phyloP scores from a whole-genome alignment of 169 alveolate genomes.

The Eimeria brunetti region DNA sequence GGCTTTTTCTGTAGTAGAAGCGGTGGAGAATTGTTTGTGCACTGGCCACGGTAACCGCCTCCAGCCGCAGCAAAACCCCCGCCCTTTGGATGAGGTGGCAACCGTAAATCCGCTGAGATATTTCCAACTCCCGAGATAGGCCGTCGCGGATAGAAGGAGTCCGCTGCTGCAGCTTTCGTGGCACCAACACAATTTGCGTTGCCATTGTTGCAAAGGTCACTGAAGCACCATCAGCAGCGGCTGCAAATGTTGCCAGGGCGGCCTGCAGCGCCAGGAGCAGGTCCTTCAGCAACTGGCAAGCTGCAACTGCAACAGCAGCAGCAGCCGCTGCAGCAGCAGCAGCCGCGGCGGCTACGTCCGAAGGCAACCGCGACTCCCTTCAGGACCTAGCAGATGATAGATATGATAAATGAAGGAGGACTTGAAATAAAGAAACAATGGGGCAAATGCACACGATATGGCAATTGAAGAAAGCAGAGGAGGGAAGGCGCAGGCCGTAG shows the following conservation, averaged over 20 bases:
- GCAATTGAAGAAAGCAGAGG: not conserved
- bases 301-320: slow-evolving; percentile 7
- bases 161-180: slow-evolving; percentile 72
- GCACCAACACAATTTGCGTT: slow-evolving; percentile 71
- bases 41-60: slow-evolving; percentile 92
- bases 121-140: slow-evolving; percentile 80
- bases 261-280: not conserved
- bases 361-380: not conserved
- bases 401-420: not conserved
- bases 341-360: not conserved
- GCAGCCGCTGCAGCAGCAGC: slow-evolving; percentile 28
- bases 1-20: slow-evolving; percentile 90
- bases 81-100: slow-evolving; percentile 89
- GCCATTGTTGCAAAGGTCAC: slow-evolving; percentile 33
- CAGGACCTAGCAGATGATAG: not conserved
- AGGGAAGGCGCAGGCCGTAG: not conserved
- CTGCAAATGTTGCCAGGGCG: not conserved
- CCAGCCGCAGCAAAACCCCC: slow-evolving; percentile 90
- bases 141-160: slow-evolving; percentile 87
- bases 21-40: slow-evolving; percentile 93
- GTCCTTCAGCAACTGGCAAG: not conserved
- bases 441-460: not conserved
- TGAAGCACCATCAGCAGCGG: slow-evolving; percentile 25
- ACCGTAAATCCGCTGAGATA: slow-evolving; percentile 86
- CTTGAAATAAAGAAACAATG: not conserved